These are phyloP conservation scores for Aspergillus luchuensis DNA, from an alignment of 2,329 filamentous ascomycete genomes.

Conservation along the genomic window DNA sequence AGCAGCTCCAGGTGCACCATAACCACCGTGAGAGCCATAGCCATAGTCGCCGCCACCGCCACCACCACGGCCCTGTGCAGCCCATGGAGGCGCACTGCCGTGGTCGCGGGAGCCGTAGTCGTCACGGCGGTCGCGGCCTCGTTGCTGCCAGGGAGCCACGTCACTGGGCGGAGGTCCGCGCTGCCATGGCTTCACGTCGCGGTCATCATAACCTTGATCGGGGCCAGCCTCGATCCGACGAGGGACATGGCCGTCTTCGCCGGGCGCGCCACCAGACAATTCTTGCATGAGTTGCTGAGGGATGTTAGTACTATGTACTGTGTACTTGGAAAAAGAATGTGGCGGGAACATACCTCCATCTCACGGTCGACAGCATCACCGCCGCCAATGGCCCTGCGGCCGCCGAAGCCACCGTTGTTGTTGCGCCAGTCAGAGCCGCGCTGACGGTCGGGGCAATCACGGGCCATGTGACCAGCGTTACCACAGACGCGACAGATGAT, in stretches of 20 bases:
- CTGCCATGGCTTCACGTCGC: slow-evolving; percentile 80
- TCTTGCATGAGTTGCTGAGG: slow-evolving; percentile 93
- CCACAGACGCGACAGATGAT: slow-evolving; percentile 99
- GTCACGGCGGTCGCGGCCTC: slow-evolving; percentile 56
- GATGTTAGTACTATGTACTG: slow-evolving; percentile 1
- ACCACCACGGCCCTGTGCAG: slow-evolving; percentile 42
- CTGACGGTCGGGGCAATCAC: slow-evolving; percentile 94
- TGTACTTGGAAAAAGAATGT: neutral
- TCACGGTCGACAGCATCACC: slow-evolving; percentile 89
- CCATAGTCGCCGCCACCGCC: slow-evolving; percentile 49
- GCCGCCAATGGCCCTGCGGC: slow-evolving; percentile 64
- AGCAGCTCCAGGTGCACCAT: slow-evolving; percentile 50
- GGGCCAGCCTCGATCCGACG: slow-evolving; percentile 86
- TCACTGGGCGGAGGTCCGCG: slow-evolving; percentile 74
- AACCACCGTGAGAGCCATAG: slow-evolving; percentile 40
- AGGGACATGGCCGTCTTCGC: slow-evolving; percentile 61
- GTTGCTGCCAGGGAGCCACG: slow-evolving; percentile 74
- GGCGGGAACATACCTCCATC: slow-evolving; percentile 71
- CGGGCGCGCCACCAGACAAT: slow-evolving; percentile 72
- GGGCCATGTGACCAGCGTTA: slow-evolving; percentile 96
- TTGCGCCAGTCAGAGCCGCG: slow-evolving; percentile 92
- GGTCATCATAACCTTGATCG: slow-evolving; percentile 52
- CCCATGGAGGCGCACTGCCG: slow-evolving; percentile 40
- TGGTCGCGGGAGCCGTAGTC: slow-evolving; percentile 47
- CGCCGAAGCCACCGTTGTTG: slow-evolving; percentile 52